phyloP scores from a whole-genome alignment of 176 grass and related monocot species.

The Zea luxurians region DNA sequence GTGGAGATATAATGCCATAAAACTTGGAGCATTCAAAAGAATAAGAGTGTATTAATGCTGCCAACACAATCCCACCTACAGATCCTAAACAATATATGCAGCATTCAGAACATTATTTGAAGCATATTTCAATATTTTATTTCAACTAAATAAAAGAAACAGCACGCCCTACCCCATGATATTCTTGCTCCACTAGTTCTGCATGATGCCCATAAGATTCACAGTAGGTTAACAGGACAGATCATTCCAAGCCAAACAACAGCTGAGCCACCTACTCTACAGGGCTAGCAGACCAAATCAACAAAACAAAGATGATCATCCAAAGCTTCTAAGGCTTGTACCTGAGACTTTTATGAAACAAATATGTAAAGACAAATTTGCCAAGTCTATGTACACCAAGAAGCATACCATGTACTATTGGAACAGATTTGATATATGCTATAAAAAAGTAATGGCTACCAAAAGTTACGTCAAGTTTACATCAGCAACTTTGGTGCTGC shows the following conservation, averaged over 20 bases:
- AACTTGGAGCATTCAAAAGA: background rate
- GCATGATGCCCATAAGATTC: background rate
- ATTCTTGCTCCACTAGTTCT: constrained; percentile 16
- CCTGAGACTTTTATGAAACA: background rate
- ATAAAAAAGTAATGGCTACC: background rate
- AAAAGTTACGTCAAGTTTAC: constrained; percentile 16
- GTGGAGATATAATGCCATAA: constrained; percentile 32
- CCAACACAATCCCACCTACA: background rate
- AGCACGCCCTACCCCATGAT: background rate
- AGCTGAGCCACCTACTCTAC: background rate
- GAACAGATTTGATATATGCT: constrained; percentile 12
- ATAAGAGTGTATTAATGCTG: background rate
- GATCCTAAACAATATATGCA: background rate
- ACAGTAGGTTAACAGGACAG: background rate
- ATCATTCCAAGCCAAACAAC: constrained; percentile 8
- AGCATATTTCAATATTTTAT: constrained; percentile 17
- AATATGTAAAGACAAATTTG: background rate
- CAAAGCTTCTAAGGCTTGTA: background rate
- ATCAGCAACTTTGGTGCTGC: background rate
- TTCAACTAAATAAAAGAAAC: background rate
- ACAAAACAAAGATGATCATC: background rate
- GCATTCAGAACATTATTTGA: background rate
- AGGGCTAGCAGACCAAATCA: background rate
- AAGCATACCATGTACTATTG: constrained; percentile 16
- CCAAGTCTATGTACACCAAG: background rate